Percentiles rank a stretch among this genome's conserved stretches.
phyloP scores from a whole-genome alignment of 2,329 filamentous ascomycete genomes.

The Aspergillus sp. region DNA sequence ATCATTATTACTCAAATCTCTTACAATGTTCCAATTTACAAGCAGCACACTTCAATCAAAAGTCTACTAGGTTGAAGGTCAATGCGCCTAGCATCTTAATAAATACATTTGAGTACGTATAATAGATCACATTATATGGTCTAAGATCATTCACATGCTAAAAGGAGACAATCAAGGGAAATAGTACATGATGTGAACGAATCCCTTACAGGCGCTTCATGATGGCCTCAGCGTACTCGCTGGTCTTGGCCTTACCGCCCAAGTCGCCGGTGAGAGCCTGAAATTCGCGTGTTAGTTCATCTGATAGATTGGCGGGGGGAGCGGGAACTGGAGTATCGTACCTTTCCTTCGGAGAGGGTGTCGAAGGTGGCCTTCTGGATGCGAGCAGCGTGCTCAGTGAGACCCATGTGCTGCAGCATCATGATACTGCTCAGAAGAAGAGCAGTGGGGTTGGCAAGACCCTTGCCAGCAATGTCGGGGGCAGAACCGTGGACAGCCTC shows the following conservation, averaged over 20 bases:
- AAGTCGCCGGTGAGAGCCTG: conserved; percentile 86
- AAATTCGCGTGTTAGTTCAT: background rate
- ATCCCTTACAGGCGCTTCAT: conserved; percentile 62
- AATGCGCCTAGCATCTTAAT: conserved; percentile 22
- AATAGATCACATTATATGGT: conserved; percentile 38
- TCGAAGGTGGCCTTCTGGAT: conserved; percentile 96
- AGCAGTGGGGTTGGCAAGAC: conserved; percentile 93
- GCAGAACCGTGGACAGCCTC: conserved; percentile 98
- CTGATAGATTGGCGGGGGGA: background rate
- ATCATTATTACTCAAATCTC: background rate
- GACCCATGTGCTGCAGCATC: conserved; percentile 99
- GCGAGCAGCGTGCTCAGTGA: conserved; percentile 76
- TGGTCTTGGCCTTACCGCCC: conserved; percentile 92
- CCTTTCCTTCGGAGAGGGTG: conserved; percentile 93
- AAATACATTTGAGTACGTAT: conserved; percentile 38
- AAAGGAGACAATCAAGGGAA: conserved; percentile 31
- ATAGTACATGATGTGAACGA: conserved; percentile 35
- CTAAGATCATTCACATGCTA: conserved; percentile 39
- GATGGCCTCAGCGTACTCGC: conserved; percentile 90
- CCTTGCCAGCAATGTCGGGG: conserved; percentile 94
- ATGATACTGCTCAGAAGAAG: conserved; percentile 95
- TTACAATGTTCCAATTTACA: background rate
- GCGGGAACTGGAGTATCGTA: conserved; percentile 31
- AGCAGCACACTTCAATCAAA: background rate
- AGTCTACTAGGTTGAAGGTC: background rate